phyloP scores from a whole-genome alignment of 75 land plant genomes.

The Pinus taeda region DNA sequence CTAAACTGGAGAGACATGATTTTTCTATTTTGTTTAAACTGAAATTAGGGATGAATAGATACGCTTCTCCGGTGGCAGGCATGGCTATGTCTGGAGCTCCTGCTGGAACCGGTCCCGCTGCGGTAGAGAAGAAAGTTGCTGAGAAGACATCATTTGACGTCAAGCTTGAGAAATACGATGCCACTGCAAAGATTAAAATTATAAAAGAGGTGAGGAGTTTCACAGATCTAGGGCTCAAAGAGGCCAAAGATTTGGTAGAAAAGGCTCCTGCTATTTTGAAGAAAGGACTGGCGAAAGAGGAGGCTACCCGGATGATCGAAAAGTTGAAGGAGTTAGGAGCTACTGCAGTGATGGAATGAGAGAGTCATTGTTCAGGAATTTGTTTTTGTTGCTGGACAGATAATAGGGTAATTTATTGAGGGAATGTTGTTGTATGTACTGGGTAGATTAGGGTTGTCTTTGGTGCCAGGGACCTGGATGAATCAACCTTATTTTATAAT shows the following conservation, averaged over 20 bases:
- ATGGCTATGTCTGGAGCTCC: slow-evolving; percentile 10
- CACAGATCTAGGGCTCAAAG: slow-evolving; percentile 83
- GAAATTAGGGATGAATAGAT: slow-evolving; percentile 40
- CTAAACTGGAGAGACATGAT: slow-evolving; percentile 44
- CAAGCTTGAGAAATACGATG: slow-evolving; percentile 79
- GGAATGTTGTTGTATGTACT: too few relatives aligned
- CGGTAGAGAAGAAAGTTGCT: slow-evolving; percentile 31
- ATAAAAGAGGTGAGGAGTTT: slow-evolving; percentile 86
- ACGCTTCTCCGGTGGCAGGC: slow-evolving; percentile 24
- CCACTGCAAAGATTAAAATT: slow-evolving; percentile 73
- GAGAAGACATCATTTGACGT: slow-evolving; percentile 82
- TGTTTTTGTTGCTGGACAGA: too few relatives aligned
- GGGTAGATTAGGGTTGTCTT: too few relatives aligned
- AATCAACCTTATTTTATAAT: slow-evolving; percentile 43
- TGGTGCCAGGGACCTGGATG: slow-evolving; percentile 42
- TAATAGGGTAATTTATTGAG: too few relatives aligned
- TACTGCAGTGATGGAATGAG: slow-evolving; percentile 66
- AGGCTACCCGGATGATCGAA: slow-evolving; percentile 58
- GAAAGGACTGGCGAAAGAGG: slow-evolving; percentile 75
- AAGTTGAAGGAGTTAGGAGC: slow-evolving; percentile 82
- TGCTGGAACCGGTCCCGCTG: slow-evolving; percentile 14
- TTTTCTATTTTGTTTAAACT: slow-evolving; percentile 45
- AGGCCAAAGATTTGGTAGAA: slow-evolving; percentile 91
- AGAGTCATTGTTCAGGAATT: background rate
- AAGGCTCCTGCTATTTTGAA: slow-evolving; percentile 66